Conservation (phyloP, 371 early-diverging fungal species). For the Mucor ambiguus region DNA sequence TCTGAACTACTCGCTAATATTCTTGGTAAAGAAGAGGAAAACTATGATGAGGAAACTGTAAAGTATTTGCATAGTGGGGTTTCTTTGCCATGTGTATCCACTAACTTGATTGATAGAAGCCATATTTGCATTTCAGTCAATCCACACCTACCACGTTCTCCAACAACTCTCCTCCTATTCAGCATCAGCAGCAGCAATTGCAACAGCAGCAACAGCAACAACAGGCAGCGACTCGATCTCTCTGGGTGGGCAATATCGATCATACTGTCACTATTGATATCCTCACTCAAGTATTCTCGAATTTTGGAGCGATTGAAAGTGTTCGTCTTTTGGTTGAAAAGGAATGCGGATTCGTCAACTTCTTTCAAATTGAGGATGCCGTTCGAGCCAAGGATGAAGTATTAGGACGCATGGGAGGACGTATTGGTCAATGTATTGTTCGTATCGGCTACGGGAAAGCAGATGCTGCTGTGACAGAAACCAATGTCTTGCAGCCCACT, state of each 20-base stretch:
- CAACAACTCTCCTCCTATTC: constrained; percentile 1
- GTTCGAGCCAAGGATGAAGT: constrained; percentile 86
- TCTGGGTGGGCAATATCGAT: constrained; percentile 96
- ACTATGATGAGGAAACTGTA: neutral
- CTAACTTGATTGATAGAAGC: constrained; percentile 15
- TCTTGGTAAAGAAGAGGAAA: constrained; percentile 5
- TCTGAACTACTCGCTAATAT: constrained; percentile 53
- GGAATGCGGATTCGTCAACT: constrained; percentile 97
- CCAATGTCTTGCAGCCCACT: constrained; percentile 46
- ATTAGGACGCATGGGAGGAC: constrained; percentile 71
- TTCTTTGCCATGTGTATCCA: neutral
- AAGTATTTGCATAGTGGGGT: neutral
- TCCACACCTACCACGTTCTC: constrained; percentile 35
- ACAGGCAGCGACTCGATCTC: constrained; percentile 75
- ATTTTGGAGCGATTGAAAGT: constrained; percentile 94
- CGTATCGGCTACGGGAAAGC: constrained; percentile 94
- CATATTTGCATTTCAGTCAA: constrained; percentile 38
- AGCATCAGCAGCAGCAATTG: constrained; percentile 3
- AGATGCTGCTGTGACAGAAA: constrained; percentile 59
- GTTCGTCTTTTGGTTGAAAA: constrained; percentile 91
- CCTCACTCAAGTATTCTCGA: constrained; percentile 79
- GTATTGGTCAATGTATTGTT: constrained; percentile 77
- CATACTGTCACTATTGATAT: constrained; percentile 77
- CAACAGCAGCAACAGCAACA: constrained; percentile 30
- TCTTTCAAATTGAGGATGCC: constrained; percentile 85